Conservation (phyloP, 2,329 filamentous ascomycete genomes). For the Lachnellula hyalina region DNA sequence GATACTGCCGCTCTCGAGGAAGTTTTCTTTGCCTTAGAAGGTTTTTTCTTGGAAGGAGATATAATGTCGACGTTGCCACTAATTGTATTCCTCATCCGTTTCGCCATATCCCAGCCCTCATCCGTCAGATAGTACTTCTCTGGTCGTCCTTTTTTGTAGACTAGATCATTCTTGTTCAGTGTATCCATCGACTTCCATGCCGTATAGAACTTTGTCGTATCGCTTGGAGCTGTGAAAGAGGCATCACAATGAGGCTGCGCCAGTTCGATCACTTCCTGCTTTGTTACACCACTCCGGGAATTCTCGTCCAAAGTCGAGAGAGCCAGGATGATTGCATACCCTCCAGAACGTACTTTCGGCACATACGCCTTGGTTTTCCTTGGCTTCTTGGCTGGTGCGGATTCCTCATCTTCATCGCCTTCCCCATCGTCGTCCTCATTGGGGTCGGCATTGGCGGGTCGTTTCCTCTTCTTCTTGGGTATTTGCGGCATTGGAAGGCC, state of each 20-base stretch:
- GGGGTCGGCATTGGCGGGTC: neutral
- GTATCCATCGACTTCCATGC: constrained; percentile 83
- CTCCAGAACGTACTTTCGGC: constrained; percentile 65
- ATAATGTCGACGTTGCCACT: neutral
- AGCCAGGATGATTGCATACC: constrained; percentile 66
- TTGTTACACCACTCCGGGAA: constrained; percentile 54
- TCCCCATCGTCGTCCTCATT: constrained; percentile 6
- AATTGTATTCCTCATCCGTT: constrained; percentile 48
- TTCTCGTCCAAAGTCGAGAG: constrained; percentile 56
- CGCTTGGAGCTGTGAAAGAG: constrained; percentile 63
- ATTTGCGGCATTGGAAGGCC: constrained; percentile 62
- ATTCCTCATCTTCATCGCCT: constrained; percentile 8
- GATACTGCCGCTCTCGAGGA: neutral
- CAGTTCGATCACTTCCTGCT: constrained; percentile 60
- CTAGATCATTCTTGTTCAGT: constrained; percentile 65
- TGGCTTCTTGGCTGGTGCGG: constrained; percentile 34
- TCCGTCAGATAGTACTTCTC: constrained; percentile 68
- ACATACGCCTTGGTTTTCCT: constrained; percentile 63
- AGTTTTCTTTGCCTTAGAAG: neutral
- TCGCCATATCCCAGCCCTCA: constrained; percentile 71
- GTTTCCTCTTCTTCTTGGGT: constrained; percentile 37
- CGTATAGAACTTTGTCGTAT: constrained; percentile 67
- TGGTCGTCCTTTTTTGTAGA: constrained; percentile 65
- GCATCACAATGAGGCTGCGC: constrained; percentile 69
- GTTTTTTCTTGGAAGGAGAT: neutral